phyloP scores from a whole-genome alignment of 169 alveolate species.

The Blepharisma undulans region DNA sequence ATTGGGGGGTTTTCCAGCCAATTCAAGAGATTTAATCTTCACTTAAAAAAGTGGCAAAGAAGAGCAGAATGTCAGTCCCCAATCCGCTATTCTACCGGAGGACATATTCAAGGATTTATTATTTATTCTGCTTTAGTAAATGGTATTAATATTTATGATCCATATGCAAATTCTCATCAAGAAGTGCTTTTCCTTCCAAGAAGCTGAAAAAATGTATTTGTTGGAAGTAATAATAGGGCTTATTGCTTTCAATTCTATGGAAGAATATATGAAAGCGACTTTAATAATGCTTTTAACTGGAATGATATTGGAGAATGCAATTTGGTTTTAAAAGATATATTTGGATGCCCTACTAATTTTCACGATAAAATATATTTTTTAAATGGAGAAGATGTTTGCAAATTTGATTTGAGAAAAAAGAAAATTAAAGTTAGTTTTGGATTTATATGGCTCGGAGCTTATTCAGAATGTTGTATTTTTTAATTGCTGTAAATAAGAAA shows the following conservation, averaged over 20 bases:
- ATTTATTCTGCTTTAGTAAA: neutral
- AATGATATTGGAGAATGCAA: neutral
- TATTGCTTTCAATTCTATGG: neutral
- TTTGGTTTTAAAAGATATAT: neutral
- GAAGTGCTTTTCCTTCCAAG: neutral
- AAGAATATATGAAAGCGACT: neutral
- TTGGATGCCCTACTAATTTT: neutral
- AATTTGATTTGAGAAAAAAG: neutral
- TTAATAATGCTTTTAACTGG: neutral
- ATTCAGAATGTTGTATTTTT: neutral
- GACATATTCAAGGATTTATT: neutral
- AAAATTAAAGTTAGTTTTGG: neutral
- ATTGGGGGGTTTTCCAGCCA: neutral
- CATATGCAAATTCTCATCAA: neutral
- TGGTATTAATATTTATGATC: neutral
- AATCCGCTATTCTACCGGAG: neutral
- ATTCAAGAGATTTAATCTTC: neutral
- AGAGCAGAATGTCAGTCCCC: neutral
- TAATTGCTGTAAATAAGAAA: neutral
- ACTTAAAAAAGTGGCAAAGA: neutral
- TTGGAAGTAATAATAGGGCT: neutral
- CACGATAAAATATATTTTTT: neutral
- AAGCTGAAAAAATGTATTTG: neutral
- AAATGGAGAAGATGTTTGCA: neutral
- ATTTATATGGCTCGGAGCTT: neutral